Evolutionary conservation across 2,329 filamentous ascomycete genomes (phyloP).

Genomic region (Aspergillus costaricaensis): DNA sequence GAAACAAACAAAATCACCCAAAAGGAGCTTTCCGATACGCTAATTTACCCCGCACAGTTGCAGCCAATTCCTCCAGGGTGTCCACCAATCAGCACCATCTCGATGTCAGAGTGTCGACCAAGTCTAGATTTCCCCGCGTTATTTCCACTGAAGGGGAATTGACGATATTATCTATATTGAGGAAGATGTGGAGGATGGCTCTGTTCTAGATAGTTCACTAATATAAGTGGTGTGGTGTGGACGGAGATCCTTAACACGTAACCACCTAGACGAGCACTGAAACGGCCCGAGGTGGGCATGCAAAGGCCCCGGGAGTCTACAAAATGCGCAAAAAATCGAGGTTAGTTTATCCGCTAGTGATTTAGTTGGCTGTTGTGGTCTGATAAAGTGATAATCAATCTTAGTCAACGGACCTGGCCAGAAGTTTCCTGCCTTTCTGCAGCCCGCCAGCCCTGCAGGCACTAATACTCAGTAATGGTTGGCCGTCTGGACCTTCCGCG

Average conservation of each 20-base stretch:
- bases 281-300: conserved; percentile 1
- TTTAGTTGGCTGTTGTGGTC: too few species aligned
- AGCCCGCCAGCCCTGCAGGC: neutral
- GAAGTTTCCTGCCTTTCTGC: neutral
- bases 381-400: neutral
- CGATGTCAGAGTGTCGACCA: conserved; percentile 12
- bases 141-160: neutral
- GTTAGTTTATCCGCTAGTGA: neutral
- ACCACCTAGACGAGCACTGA: neutral
- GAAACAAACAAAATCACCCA: neutral
- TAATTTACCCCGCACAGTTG: conserved; percentile 11
- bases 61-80: neutral
- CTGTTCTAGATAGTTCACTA: too few species aligned
- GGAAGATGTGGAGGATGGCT: neutral
- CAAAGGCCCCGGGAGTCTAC: neutral
- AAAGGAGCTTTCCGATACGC: neutral
- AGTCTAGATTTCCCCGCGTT: neutral
- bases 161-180: neutral
- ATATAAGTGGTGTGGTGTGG: neutral
- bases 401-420: conserved; percentile 22
- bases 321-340: neutral
- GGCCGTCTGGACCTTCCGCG: conserved; percentile 5
- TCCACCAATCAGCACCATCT: conserved; percentile 7
- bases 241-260: neutral
- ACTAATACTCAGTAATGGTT: too few species aligned